Conservation (phyloP, 2,329 filamentous ascomycete species). For the Sclerotinia glacialis region DNA sequence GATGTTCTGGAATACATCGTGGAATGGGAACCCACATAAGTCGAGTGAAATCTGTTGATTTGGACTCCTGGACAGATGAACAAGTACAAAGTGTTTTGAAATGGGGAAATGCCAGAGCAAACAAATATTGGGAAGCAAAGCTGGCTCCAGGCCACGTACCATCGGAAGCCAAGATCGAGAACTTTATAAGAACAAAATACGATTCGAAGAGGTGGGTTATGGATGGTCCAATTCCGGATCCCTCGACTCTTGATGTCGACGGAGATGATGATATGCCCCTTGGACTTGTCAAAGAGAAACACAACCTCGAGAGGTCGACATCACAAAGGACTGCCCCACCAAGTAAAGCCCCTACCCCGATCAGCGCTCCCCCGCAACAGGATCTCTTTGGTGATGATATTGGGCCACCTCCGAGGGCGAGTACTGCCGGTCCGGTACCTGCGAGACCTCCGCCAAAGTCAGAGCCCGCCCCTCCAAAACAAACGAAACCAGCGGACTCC, state of each 20-base stretch:
- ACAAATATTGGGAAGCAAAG: constrained; percentile 99
- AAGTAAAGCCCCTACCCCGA: constrained; percentile 31
- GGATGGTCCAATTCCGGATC: constrained; percentile 92
- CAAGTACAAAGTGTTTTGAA: constrained; percentile 89
- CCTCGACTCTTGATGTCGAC: constrained; percentile 77
- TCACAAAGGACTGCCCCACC: constrained; percentile 37
- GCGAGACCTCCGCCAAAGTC: constrained; percentile 55
- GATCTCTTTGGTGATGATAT: constrained; percentile 80
- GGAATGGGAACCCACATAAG: constrained; percentile 99
- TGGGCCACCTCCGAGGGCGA: constrained; percentile 65
- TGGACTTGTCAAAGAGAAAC: constrained; percentile 64
- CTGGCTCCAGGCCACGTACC: constrained; percentile 86
- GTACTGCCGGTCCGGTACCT: constrained; percentile 63
- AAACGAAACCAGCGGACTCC: constrained; percentile 76
- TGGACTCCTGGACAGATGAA: constrained; percentile 98
- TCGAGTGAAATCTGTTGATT: constrained; percentile 94
- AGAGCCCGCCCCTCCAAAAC: constrained; percentile 63
- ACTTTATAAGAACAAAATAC: constrained; percentile 99
- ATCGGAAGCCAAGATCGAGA: constrained; percentile 97
- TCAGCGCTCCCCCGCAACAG: constrained; percentile 52
- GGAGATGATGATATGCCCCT: constrained; percentile 78
- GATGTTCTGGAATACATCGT: constrained; percentile 96
- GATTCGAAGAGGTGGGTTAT: constrained; percentile 99
- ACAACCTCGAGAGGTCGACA: constrained; percentile 55
- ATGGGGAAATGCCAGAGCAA: constrained; percentile 95